Percentiles rank a stretch among this genome's conserved stretches.
These are phyloP conservation scores for Agapanthus africanus DNA, from an alignment of 106 monocot species.

Conservation along the genomic window DNA sequence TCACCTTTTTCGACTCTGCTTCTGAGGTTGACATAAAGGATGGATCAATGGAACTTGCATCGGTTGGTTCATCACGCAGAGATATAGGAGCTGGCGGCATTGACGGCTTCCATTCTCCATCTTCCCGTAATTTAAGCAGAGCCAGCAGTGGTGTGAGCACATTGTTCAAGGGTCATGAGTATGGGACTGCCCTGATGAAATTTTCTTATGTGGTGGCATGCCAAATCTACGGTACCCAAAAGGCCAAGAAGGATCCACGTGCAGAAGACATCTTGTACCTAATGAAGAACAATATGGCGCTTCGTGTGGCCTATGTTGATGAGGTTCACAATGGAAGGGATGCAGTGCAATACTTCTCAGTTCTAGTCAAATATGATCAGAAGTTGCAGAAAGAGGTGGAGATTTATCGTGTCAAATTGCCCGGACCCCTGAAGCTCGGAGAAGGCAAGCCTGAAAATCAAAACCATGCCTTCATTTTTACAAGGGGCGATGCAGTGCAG, in stretches of 20 bases:
- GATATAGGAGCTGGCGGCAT: slow-evolving; percentile 22
- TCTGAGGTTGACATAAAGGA: slow-evolving; percentile 77
- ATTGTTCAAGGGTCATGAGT: slow-evolving; percentile 35
- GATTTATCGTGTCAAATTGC: slow-evolving; percentile 64
- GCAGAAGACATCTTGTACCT: slow-evolving; percentile 86
- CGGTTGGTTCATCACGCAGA: slow-evolving; percentile 37
- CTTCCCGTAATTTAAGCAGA: slow-evolving; percentile 41
- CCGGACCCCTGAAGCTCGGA: slow-evolving; percentile 71
- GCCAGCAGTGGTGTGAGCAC: slow-evolving; percentile 39
- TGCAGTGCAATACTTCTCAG: slow-evolving; percentile 66
- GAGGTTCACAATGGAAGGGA: slow-evolving; percentile 49
- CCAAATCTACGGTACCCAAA: slow-evolving; percentile 88
- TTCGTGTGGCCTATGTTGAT: slow-evolving; percentile 95
- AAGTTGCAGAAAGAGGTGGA: slow-evolving; percentile 74
- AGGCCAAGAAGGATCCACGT: slow-evolving; percentile 65
- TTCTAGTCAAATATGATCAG: slow-evolving; percentile 92
- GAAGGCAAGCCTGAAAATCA: slow-evolving; percentile 91
- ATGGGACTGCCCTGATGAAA: slow-evolving; percentile 85
- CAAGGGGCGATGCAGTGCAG: slow-evolving; percentile 85
- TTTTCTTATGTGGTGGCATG: slow-evolving; percentile 99
- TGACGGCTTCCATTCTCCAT: slow-evolving; percentile 7
- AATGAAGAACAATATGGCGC: slow-evolving; percentile 91
- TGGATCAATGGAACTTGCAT: slow-evolving; percentile 51
- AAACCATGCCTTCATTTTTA: slow-evolving; percentile 86
- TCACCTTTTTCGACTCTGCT: slow-evolving; percentile 85